A percentile compares a stretch with the other conserved stretches of the same genome.
Evolutionary conservation across 495 filamentous ascomycete species (phyloP).

Genomic region (Penicillium robsamsonii): DNA sequence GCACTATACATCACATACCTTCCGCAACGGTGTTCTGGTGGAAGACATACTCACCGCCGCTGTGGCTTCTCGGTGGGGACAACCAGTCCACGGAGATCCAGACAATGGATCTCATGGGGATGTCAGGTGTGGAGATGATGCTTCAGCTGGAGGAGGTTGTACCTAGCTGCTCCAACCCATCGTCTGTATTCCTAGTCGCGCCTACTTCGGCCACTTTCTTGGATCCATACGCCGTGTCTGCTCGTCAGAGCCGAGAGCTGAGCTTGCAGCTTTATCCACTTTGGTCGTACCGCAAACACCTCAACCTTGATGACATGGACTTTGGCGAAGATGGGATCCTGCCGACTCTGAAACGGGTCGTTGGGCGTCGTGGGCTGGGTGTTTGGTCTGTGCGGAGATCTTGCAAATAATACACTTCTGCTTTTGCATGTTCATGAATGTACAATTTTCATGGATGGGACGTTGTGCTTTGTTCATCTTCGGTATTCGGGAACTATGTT

Average conservation of each 20-base stretch:
- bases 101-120: conserved; percentile 84
- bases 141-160: conserved; percentile 51
- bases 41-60: conserved; percentile 94
- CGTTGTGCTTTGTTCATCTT: not conserved
- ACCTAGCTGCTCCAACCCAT: conserved; percentile 49
- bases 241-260: conserved; percentile 8
- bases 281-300: conserved; percentile 70
- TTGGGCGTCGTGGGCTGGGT: conserved; percentile 76
- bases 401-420: conserved; percentile 16
- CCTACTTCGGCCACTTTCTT: conserved; percentile 71
- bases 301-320: conserved; percentile 93
- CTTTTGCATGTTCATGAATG: not conserved
- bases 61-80: conserved; percentile 83
- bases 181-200: conserved; percentile 59
- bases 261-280: conserved; percentile 54
- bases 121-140: conserved; percentile 60
- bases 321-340: conserved; percentile 80
- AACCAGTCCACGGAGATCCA: conserved; percentile 43
- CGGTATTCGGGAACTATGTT: not conserved
- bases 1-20: conserved; percentile 32
- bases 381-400: conserved; percentile 64
- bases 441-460: not conserved
- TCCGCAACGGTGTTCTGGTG: conserved; percentile 79
- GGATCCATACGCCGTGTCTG: conserved; percentile 53
- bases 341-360: conserved; percentile 67